phyloP scores from a whole-genome alignment of 192 early-diverging fungal species.

The Piromyces finnis region DNA sequence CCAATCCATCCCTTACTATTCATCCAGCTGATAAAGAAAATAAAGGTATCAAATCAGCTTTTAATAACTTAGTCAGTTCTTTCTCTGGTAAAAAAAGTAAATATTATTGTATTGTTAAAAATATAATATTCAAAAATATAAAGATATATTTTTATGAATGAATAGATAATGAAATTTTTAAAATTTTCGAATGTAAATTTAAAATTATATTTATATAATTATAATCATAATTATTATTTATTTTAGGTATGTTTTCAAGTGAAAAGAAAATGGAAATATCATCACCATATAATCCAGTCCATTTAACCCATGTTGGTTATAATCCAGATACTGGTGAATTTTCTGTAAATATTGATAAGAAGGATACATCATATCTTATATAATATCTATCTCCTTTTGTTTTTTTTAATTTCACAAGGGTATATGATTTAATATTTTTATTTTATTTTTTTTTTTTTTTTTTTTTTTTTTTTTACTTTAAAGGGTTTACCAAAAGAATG shows the following conservation, averaged over 20 bases:
- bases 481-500: conserved; percentile 90
- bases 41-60: background rate
- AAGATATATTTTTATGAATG: too few species aligned
- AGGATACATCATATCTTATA: too few species aligned
- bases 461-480: background rate
- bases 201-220: too few species aligned
- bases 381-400: conserved; percentile 16
- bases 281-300: conserved; percentile 86
- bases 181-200: too few species aligned
- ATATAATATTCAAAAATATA: too few species aligned
- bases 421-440: too few species aligned
- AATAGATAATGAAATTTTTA: too few species aligned
- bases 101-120: background rate
- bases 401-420: too few species aligned
- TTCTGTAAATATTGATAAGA: conserved; percentile 38
- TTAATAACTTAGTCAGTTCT: background rate
- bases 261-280: conserved; percentile 79
- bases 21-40: background rate
- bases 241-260: background rate
- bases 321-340: conserved; percentile 92
- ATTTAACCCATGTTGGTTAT: conserved; percentile 95
- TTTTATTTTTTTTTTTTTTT: too few species aligned
- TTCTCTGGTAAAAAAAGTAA: background rate
- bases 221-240: background rate
- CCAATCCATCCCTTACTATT: background rate